Evolutionary conservation across 2,329 filamentous ascomycete species (phyloP), one percentile per base, ranked within the genome.

Genomic region (Fusarium agapanthi): DNA sequence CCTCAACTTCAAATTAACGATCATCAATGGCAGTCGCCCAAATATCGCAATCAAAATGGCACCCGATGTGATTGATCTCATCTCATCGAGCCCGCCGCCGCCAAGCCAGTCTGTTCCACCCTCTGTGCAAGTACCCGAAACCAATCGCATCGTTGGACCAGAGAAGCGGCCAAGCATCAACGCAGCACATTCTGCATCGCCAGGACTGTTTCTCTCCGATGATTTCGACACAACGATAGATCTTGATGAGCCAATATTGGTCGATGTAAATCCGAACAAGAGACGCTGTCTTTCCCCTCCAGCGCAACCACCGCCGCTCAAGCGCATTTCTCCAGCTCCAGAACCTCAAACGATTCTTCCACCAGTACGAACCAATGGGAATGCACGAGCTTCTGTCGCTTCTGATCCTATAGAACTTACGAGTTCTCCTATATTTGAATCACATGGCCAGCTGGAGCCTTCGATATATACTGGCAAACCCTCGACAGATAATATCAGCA

Each of bases 191-290:
- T 34, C 30, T 20, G 35, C 26, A 32, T 32, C 61, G 10, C 22
- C 69, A 3, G 71, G 70, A 18, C 32, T 72, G 6, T 72, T 78
- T 37, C 61, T 78, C n/a, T 78, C 76, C 14, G 76, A 78, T 28
- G 84, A 86, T 47, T 85, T 84, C 54, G 83, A 86, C 45, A 80
- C 79, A 13, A 84, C 81, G 2, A 77, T 81, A 9, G 80, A 83
- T 14, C 65, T 84, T 5, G 80, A 82, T 13, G 79, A 80, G 13
- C 73, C 61, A 67, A 77, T 53, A 57, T 44, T 70, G 54, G 45
- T 38, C 11, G 73, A 77, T 15, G 32, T 65, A 6, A 63, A 72
- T 7, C 77, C 77, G 9, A 76, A 76, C 9, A 81, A 80, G 51
- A 84, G 77, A 61, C 73, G 78, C 18, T 74, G 76, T 34, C 66